Percentiles rank a stretch among this genome's conserved stretches.
Evolutionary conservation across 495 filamentous ascomycete species (phyloP).

Genomic region (Pyrenopolyporus hunteri): DNA sequence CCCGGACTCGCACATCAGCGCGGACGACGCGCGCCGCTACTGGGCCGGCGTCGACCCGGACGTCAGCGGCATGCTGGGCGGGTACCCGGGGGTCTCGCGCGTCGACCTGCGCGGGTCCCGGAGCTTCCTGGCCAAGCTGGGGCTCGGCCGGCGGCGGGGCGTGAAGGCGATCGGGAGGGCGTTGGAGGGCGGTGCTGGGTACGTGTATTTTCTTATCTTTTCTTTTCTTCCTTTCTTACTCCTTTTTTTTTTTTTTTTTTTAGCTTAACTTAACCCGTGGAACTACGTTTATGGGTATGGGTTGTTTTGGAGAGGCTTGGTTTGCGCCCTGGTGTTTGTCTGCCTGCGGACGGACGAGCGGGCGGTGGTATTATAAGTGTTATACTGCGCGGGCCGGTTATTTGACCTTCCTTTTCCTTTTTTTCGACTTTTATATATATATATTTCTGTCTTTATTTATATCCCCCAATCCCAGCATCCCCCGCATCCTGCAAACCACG

Average conservation of each 20-base stretch:
- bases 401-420: too few relatives aligned
- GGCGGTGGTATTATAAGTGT: too few relatives aligned
- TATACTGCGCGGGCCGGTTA: too few relatives aligned
- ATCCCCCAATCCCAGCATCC: too few relatives aligned
- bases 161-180: constrained; percentile 39
- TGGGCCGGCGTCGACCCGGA: constrained; percentile 76
- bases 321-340: too few relatives aligned
- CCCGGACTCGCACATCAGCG: constrained; percentile 58
- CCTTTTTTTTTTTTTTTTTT: neutral
- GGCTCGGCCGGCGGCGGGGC: constrained; percentile 52
- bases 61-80: constrained; percentile 83
- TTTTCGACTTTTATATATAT: too few relatives aligned
- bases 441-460: too few relatives aligned
- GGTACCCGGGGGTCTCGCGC: constrained; percentile 73
- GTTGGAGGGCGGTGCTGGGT: constrained; percentile 64
- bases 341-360: too few relatives aligned
- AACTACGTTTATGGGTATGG: neutral
- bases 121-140: constrained; percentile 78
- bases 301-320: too few relatives aligned
- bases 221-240: neutral
- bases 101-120: constrained; percentile 79
- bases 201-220: constrained; percentile 18
- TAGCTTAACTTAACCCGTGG: neutral
- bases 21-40: constrained; percentile 65
- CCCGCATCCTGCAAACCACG: too few relatives aligned